phyloP scores from a whole-genome alignment of 768 basidiomycete species.

The Clitopilus hobsonii region DNA sequence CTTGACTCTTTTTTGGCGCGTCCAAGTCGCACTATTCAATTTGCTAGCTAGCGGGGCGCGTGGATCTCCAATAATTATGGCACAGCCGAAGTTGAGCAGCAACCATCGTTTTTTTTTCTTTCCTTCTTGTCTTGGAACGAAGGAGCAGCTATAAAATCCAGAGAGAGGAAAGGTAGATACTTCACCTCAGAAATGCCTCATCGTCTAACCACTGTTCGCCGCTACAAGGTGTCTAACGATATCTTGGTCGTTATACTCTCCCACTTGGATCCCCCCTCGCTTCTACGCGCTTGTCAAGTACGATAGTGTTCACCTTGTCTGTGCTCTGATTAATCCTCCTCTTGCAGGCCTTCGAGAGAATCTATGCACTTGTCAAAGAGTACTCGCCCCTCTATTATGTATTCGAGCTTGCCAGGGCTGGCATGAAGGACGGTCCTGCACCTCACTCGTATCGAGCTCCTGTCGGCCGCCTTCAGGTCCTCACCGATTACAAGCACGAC shows the following conservation, averaged over 20 bases:
- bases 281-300: conserved; percentile 45
- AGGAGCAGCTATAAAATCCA: conserved; percentile 43
- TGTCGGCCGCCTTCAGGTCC: conserved; percentile 37
- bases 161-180: conserved; percentile 20
- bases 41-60: conserved; percentile 33
- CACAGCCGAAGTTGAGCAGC: conserved; percentile 35
- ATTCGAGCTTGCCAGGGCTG: conserved; percentile 42
- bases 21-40: conserved; percentile 36
- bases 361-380: conserved; percentile 39
- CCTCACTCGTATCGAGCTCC: conserved; percentile 32
- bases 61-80: conserved; percentile 23
- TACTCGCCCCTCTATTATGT: conserved; percentile 45
- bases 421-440: conserved; percentile 47
- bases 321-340: too few species aligned
- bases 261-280: conserved; percentile 41
- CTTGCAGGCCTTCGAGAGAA: conserved; percentile 41
- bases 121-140: conserved; percentile 35
- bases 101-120: conserved; percentile 38
- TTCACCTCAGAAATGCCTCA: conserved; percentile 41
- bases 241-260: conserved; percentile 45
- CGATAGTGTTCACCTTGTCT: conserved; percentile 5
- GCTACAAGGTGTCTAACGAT: conserved; percentile 49
- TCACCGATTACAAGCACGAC: conserved; percentile 40
- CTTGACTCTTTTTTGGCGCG: conserved; percentile 31
- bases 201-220: conserved; percentile 35